These are phyloP conservation scores for Apiospora malaysiana DNA, from an alignment of 2,329 filamentous ascomycete species.

Conservation along the genomic window DNA sequence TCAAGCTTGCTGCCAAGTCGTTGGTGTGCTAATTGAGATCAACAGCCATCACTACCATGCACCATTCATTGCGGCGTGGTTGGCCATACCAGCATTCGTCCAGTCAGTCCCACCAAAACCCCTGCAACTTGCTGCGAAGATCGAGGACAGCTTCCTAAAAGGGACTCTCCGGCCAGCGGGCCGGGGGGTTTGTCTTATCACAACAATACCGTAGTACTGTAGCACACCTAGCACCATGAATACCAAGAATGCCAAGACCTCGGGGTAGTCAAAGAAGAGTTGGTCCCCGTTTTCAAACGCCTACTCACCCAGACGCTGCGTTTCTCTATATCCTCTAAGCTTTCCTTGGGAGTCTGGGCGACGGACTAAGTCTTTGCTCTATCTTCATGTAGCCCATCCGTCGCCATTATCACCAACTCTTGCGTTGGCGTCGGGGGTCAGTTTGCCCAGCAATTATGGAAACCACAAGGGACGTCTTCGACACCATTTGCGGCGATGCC, in stretches of 20 bases:
- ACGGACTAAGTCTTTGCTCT: not conserved
- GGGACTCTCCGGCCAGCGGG: not conserved
- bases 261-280: not conserved
- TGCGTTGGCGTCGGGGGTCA: not conserved
- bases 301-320: not conserved
- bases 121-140: not conserved
- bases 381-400: conserved; percentile 1
- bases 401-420: not conserved
- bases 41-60: not conserved
- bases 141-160: conserved; percentile 7
- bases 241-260: conserved; percentile 14
- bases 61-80: not conserved
- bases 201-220: not conserved
- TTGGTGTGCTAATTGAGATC: conserved; percentile 10
- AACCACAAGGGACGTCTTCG: not conserved
- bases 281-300: not conserved
- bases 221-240: not conserved
- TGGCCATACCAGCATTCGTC: not conserved
- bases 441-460: conserved; percentile 2
- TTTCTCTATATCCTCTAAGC: conserved; percentile 4
- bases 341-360: conserved; percentile 14
- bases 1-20: not conserved
- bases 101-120: not conserved
- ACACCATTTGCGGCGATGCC: conserved; percentile 18
- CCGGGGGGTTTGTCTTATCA: conserved; percentile 8